Conservation (phyloP, 1,284 basidiomycete genomes). For the Cutaneotrichosporon dermatis region DNA sequence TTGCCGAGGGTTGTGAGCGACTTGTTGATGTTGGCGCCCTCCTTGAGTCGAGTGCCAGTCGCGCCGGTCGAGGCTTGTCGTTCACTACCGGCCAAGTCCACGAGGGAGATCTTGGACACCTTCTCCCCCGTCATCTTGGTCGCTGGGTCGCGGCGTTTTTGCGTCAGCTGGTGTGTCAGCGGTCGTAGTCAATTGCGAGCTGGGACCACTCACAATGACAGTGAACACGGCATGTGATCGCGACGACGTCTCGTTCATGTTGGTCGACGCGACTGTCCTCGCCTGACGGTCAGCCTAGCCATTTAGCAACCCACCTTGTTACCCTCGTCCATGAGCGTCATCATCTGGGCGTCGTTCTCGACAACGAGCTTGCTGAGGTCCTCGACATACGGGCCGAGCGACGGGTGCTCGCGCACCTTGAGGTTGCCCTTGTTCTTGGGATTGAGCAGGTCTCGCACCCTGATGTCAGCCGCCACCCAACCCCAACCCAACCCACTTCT, state of each 20-base stretch:
- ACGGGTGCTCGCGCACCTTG: constrained; percentile 93
- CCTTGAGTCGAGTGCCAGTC: constrained; percentile 84
- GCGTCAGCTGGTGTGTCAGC: constrained; percentile 58
- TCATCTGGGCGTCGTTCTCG: constrained; percentile 87
- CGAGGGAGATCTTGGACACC: constrained; percentile 88
- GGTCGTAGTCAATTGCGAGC: too few relatives aligned
- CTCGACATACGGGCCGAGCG: constrained; percentile 90
- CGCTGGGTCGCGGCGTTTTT: constrained; percentile 75
- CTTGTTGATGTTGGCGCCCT: constrained; percentile 97
- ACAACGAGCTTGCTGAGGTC: constrained; percentile 92
- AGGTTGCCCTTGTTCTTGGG: constrained; percentile 93
- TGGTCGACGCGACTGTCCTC: constrained; percentile 93
- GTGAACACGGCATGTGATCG: constrained; percentile 98
- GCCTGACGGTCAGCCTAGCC: constrained; percentile 49
- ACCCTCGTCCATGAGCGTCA: constrained; percentile 98
- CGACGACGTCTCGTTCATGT: constrained; percentile 99
- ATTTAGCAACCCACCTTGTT: constrained; percentile 63
- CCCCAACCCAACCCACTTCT: constrained; percentile 57
- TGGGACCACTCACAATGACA: constrained; percentile 55
- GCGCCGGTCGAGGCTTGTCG: constrained; percentile 93
- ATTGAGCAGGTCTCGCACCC: constrained; percentile 85
- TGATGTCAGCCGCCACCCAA: constrained; percentile 7
- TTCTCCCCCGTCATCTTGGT: constrained; percentile 91
- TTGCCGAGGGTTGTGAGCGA: constrained; percentile 94
- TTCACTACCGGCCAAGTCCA: constrained; percentile 96